Evolutionary conservation across 495 filamentous ascomycete genomes (phyloP).

Genomic region (Penicillium paxilli): DNA sequence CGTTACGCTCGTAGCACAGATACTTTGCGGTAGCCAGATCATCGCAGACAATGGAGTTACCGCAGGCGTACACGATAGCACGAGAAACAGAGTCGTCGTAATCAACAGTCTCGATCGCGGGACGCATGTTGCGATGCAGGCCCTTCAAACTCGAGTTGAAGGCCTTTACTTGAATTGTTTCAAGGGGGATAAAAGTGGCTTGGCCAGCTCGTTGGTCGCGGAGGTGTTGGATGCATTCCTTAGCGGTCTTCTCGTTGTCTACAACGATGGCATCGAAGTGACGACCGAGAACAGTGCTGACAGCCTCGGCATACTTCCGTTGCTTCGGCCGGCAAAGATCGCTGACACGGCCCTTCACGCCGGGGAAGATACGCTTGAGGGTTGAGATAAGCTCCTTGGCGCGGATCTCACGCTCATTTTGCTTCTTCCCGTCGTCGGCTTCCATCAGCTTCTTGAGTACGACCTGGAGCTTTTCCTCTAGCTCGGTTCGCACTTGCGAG

Average conservation of each 20-base stretch:
- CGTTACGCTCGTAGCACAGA: constrained; percentile 79
- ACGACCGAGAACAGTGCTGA: constrained; percentile 87
- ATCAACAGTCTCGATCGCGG: constrained; percentile 94
- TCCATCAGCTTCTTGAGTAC: constrained; percentile 76
- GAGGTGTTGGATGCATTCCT: constrained; percentile 91
- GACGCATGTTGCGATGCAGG: constrained; percentile 77
- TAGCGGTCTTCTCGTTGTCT: constrained; percentile 92
- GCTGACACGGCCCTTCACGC: constrained; percentile 85
- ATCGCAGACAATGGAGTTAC: constrained; percentile 95
- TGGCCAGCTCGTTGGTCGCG: constrained; percentile 83
- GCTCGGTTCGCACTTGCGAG: constrained; percentile 77
- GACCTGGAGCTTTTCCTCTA: constrained; percentile 86
- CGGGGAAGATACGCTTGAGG: constrained; percentile 87
- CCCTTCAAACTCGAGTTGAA: constrained; percentile 89
- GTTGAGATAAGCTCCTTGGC: constrained; percentile 78
- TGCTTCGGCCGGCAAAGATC: constrained; percentile 95
- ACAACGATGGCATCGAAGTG: constrained; percentile 94
- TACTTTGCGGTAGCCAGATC: constrained; percentile 80
- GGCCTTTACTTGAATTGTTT: constrained; percentile 92
- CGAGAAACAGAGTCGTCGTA: constrained; percentile 85
- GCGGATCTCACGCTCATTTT: constrained; percentile 75
- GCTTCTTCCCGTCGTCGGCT: constrained; percentile 78
- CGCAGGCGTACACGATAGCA: constrained; percentile 92
- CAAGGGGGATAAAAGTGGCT: constrained; percentile 90
- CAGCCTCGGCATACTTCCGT: constrained; percentile 91